Evolutionary conservation across 2,329 filamentous ascomycete genomes (phyloP).

Genomic region (Aurifilum marmelostoma): DNA sequence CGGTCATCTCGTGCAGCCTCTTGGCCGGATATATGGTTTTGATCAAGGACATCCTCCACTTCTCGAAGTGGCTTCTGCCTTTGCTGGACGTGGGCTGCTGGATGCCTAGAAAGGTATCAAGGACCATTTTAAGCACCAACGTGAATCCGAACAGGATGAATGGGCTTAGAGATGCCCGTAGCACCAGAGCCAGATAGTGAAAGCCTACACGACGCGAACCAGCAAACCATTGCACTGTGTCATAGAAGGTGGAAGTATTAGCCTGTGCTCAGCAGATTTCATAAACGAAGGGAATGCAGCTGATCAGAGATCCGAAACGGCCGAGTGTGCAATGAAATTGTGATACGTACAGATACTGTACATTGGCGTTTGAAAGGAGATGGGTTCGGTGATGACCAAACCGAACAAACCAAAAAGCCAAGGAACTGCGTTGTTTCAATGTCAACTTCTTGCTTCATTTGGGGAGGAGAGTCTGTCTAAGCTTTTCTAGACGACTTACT

Average conservation of each 20-base stretch:
- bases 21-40: conserved; percentile 48
- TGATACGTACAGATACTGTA: conserved; percentile 43
- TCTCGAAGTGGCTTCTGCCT: conserved; percentile 42
- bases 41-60: conserved; percentile 50
- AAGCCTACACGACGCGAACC: conserved; percentile 49
- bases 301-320: background rate
- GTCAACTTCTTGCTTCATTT: background rate
- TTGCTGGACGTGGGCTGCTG: conserved; percentile 39
- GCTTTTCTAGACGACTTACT: background rate
- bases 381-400: conserved; percentile 46
- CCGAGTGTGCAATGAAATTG: background rate
- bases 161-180: conserved; percentile 46
- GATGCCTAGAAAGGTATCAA: conserved; percentile 47
- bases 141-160: conserved; percentile 49
- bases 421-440: conserved; percentile 37
- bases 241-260: background rate
- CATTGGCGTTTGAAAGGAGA: conserved; percentile 40
- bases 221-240: conserved; percentile 48
- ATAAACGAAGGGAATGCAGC: too few relatives aligned
- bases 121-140: conserved; percentile 43
- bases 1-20: conserved; percentile 51
- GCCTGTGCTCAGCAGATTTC: background rate
- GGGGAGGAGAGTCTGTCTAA: background rate
- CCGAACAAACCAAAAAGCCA: conserved; percentile 50
- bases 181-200: conserved; percentile 52